These are phyloP conservation scores for Aspergillus neoniger DNA, from an alignment of 2,329 filamentous ascomycete species.

Conservation along the genomic window DNA sequence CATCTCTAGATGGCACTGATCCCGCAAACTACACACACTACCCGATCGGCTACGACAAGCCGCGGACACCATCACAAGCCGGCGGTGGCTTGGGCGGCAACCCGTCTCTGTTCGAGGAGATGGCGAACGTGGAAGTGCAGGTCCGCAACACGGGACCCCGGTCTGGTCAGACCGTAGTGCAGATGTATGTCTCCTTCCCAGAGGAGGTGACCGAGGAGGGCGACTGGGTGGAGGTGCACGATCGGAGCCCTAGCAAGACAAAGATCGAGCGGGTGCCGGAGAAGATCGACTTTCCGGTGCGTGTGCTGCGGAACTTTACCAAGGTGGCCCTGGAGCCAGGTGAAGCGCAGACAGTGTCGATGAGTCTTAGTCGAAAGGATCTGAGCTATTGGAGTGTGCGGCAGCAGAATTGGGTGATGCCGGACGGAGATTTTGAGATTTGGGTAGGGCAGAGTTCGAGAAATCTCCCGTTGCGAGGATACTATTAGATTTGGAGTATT, in stretches of 20 bases:
- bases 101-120: conserved; percentile 53
- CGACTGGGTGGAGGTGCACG: conserved; percentile 15
- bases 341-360: conserved; percentile 55
- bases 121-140: conserved; percentile 49
- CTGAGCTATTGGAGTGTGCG: conserved; percentile 71
- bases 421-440: conserved; percentile 42
- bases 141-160: conserved; percentile 53
- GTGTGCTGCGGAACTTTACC: conserved; percentile 68
- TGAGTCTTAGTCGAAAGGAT: conserved; percentile 67
- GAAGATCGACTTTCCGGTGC: conserved; percentile 64
- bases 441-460: conserved; percentile 41
- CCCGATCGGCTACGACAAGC: conserved; percentile 57
- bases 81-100: conserved; percentile 62
- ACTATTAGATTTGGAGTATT: neutral
- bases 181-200: conserved; percentile 70
- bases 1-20: conserved; percentile 51
- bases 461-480: conserved; percentile 34
- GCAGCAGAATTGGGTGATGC: conserved; percentile 69
- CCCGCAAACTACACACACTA: conserved; percentile 49
- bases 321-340: conserved; percentile 64
- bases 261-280: conserved; percentile 33
- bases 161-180: conserved; percentile 53
- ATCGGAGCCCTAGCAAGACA: conserved; percentile 2
- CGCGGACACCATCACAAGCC: conserved; percentile 59
- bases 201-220: conserved; percentile 33